Evolutionary conservation across 768 basidiomycete species (phyloP).

Genomic region (Suillus decipiens): DNA sequence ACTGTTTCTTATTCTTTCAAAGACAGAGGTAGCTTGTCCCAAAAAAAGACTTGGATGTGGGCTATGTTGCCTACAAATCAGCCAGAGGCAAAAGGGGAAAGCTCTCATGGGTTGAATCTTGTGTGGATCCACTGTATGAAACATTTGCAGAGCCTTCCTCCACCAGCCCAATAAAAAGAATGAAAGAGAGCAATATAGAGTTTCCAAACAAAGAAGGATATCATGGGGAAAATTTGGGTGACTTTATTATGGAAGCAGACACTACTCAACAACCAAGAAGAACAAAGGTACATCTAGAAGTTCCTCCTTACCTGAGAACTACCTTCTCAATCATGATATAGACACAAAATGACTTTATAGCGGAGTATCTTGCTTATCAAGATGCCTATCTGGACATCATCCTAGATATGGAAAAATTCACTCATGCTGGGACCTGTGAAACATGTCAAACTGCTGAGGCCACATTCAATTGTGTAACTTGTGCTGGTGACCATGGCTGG

Average conservation of each 20-base stretch:
- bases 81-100: not conserved
- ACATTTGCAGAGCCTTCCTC: not conserved
- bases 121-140: not conserved
- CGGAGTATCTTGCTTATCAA: conserved; percentile 5
- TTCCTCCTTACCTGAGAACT: not conserved
- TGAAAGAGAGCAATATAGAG: not conserved
- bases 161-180: not conserved
- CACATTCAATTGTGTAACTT: conserved; percentile 3
- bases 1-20: not conserved
- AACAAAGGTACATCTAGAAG: not conserved
- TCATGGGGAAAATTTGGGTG: not conserved
- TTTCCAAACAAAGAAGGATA: not conserved
- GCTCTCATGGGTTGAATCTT: not conserved
- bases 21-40: not conserved
- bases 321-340: not conserved
- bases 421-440: not conserved
- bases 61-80: not conserved
- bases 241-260: not conserved
- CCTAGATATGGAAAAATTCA: conserved; percentile 1
- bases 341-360: conserved; percentile 12
- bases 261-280: not conserved
- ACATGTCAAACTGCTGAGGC: not conserved
- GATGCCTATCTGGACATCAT: not conserved
- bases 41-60: not conserved
- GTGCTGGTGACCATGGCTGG: conserved; percentile 9